phyloP scores from a whole-genome alignment of 768 basidiomycete genomes.

The Mycena filopes region DNA sequence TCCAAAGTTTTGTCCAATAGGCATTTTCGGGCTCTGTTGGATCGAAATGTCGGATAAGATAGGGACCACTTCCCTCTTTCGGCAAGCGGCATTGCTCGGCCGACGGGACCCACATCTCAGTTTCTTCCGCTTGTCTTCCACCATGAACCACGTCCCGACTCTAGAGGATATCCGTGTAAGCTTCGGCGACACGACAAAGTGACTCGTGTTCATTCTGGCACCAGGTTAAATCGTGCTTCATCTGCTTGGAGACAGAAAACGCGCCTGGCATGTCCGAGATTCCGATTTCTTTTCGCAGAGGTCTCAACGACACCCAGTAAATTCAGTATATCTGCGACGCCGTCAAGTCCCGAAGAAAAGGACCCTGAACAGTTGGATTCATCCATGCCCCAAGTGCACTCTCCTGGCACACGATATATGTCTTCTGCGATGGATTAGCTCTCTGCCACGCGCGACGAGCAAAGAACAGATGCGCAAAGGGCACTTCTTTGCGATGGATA shows the following conservation, averaged over 20 bases:
- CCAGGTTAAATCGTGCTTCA: slow-evolving; percentile 32
- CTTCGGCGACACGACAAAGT: neutral
- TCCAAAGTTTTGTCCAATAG: too few species aligned
- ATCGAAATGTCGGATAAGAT: too few species aligned
- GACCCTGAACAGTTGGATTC: slow-evolving; percentile 13
- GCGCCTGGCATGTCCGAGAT: slow-evolving; percentile 3
- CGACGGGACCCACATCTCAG: too few species aligned
- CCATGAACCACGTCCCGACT: slow-evolving; percentile 21
- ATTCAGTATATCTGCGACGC: too few species aligned
- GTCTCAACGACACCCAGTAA: neutral
- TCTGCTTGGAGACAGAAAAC: slow-evolving; percentile 28
- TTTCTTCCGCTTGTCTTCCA: neutral
- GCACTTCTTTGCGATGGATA: slow-evolving; percentile 16
- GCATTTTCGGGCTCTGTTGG: too few species aligned
- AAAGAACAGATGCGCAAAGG: neutral
- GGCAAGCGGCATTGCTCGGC: too few species aligned
- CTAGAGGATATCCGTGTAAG: slow-evolving; percentile 31
- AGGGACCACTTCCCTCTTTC: too few species aligned
- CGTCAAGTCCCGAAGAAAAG: neutral
- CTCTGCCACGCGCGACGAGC: slow-evolving; percentile 8
- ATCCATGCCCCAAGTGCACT: slow-evolving; percentile 30
- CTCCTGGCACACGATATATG: slow-evolving; percentile 29
- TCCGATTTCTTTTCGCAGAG: neutral
- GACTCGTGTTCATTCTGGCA: neutral
- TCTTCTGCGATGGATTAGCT: slow-evolving; percentile 26